phyloP scores from a whole-genome alignment of 805 yeast species.

The Starmera pachycereana region DNA sequence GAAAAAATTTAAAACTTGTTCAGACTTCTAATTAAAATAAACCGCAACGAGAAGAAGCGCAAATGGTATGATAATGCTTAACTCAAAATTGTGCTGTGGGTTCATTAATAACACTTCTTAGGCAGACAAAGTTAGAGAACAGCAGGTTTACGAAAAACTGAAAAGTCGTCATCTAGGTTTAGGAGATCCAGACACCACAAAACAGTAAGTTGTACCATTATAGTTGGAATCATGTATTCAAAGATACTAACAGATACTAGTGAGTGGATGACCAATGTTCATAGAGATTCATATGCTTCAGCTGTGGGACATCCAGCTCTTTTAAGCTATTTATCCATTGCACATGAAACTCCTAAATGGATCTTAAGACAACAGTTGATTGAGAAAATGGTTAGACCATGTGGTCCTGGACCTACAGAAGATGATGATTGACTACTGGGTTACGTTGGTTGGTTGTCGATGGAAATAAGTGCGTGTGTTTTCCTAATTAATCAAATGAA shows the following conservation, averaged over 20 bases:
- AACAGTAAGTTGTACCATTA: slow-evolving; percentile 21
- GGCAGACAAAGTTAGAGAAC: slow-evolving; percentile 61
- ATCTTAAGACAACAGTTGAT: slow-evolving; percentile 23
- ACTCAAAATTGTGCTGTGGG: too few species aligned
- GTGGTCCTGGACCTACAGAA: slow-evolving; percentile 10
- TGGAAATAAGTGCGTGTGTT: not conserved
- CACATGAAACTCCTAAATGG: slow-evolving; percentile 34
- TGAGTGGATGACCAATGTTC: slow-evolving; percentile 61
- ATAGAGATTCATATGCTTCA: slow-evolving; percentile 56
- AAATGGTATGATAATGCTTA: too few species aligned
- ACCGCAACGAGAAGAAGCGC: too few species aligned
- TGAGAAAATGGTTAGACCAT: slow-evolving; percentile 29
- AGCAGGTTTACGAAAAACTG: slow-evolving; percentile 42
- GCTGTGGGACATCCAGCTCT: slow-evolving; percentile 49
- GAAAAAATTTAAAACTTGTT: too few species aligned
- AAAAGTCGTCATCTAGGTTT: slow-evolving; percentile 62
- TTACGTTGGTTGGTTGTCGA: not conserved
- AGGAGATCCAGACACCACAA: slow-evolving; percentile 63
- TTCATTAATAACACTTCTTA: slow-evolving; percentile 7
- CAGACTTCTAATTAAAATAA: too few species aligned
- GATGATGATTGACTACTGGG: not conserved
- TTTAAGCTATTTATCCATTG: slow-evolving; percentile 43
- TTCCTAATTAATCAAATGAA: not conserved
- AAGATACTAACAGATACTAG: slow-evolving; percentile 10
- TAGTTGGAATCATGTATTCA: too few species aligned